Evolutionary conservation across 2,329 filamentous ascomycete species (phyloP).

Genomic region (Colletotrichum neosansevieriae): DNA sequence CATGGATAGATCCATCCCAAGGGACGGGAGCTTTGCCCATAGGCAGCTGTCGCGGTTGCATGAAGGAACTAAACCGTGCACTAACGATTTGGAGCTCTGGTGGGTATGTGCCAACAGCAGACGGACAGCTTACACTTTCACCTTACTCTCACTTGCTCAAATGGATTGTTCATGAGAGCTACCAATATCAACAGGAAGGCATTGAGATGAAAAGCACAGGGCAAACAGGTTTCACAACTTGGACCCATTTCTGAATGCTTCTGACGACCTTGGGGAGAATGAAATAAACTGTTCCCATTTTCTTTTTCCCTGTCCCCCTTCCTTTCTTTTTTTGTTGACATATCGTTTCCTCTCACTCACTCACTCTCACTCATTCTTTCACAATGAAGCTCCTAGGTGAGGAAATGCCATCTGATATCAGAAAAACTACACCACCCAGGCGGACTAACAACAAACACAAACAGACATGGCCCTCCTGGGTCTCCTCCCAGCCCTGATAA

Average conservation of each 20-base stretch:
- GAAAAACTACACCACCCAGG: background rate
- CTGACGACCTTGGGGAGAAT: background rate
- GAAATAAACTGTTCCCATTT: background rate
- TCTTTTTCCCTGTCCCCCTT: background rate
- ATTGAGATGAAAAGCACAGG: conserved; percentile 39
- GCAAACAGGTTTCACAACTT: conserved; percentile 37
- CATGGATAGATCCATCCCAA: too few species aligned
- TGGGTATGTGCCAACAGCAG: conserved; percentile 28
- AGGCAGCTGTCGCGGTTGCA: conserved; percentile 5
- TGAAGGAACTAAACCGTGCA: conserved; percentile 20
- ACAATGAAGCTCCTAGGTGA: conserved; percentile 44
- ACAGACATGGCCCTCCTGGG: conserved; percentile 64
- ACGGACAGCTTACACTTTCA: conserved; percentile 38
- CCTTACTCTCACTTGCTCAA: background rate
- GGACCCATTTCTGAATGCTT: conserved; percentile 3
- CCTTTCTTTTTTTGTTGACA: background rate
- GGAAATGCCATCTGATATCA: background rate
- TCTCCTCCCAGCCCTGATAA: conserved; percentile 71
- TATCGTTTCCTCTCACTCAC: background rate
- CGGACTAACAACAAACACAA: conserved; percentile 19
- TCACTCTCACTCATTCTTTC: background rate
- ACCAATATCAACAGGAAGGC: background rate
- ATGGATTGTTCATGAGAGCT: conserved; percentile 17
- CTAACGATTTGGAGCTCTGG: conserved; percentile 24
- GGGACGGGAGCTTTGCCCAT: conserved; percentile 3